These are phyloP conservation scores for Spergularia azorica DNA, from an alignment of 179 eudicot species.

Conservation along the genomic window DNA sequence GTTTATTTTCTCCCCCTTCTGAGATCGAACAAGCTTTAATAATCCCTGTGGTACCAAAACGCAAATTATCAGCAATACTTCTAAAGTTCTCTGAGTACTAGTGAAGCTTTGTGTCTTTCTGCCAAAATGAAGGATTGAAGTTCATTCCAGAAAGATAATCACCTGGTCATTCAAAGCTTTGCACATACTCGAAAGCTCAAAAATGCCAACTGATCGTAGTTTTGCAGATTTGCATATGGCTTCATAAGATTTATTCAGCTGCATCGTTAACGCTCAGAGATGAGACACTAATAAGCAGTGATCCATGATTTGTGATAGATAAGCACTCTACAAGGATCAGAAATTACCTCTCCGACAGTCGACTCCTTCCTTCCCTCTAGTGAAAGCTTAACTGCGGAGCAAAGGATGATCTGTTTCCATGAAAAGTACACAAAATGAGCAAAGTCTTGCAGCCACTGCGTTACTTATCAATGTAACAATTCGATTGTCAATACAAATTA, in stretches of 20 bases:
- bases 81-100: too few relatives aligned
- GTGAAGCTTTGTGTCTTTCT: not conserved
- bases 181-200: conserved; percentile 86
- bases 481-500: too few relatives aligned
- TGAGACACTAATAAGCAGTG: not conserved
- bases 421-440: not conserved
- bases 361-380: conserved; percentile 72
- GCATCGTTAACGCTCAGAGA: conserved; percentile 27
- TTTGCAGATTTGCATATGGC: conserved; percentile 67
- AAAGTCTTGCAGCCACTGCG: not conserved
- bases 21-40: conserved; percentile 69
- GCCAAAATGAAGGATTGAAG: not conserved
- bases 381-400: conserved; percentile 84
- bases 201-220: conserved; percentile 65
- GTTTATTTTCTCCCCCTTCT: conserved; percentile 64
- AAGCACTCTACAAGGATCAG: not conserved
- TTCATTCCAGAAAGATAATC: not conserved
- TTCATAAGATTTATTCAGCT: conserved; percentile 72
- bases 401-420: conserved; percentile 66
- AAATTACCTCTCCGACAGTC: conserved; percentile 75
- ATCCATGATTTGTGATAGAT: conserved; percentile 1
- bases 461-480: too few relatives aligned
- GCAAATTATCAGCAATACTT: not conserved
- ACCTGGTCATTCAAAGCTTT: conserved; percentile 93
- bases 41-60: conserved; percentile 59